Evolutionary conservation across 208 protist genomes (phyloP), one percentile per base, ranked within the genome.

Genomic region (Endotrypanum monterogeii): DNA sequence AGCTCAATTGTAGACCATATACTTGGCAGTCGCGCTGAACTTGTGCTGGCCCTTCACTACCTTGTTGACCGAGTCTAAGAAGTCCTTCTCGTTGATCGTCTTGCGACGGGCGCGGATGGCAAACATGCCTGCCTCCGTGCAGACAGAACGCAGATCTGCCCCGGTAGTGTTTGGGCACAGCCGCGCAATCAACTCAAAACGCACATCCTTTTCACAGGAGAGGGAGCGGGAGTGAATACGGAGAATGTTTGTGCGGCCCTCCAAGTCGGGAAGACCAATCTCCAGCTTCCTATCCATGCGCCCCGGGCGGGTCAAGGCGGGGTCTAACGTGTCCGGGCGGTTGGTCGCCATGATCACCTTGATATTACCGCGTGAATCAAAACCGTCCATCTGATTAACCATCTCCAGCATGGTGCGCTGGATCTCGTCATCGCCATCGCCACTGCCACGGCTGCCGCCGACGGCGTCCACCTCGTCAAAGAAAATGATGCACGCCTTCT

Each of bases 341-440:
- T 99, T 99, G 54, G 99, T 99, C 5, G 99, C 99, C 99, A 99
- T 99, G n/a, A 99, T 92, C 7, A 99, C 99, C 83, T 99, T 99
- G 77, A 99, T 98, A 82, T 99, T 99, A 35, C 98, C 99, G 50
- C 98, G 93, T 5, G 98, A 91, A 72, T 99, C 99, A 78, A 99
- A 99, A 68, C 99, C 99, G 90, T 99, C 99, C 78, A 99, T 97
- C 85, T 99, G 99, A 83, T 99, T 99, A 62, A 99, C 98, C 69
- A 99, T 98, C 85, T 99, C 99, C 11, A 99, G 87, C 98, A 99
- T 99, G 11, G 99, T 99, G 52, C 99, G 91, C 84, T 99, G 99
- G 25, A 99, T 99, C 84, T 99, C 99, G 75, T 99, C 99, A 78
- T 99, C 99, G 67, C 98, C 98, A 74, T 94, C 93, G 28, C 88